Conservation (phyloP, 106 monocot species). For the Narthecium ossifragum region DNA sequence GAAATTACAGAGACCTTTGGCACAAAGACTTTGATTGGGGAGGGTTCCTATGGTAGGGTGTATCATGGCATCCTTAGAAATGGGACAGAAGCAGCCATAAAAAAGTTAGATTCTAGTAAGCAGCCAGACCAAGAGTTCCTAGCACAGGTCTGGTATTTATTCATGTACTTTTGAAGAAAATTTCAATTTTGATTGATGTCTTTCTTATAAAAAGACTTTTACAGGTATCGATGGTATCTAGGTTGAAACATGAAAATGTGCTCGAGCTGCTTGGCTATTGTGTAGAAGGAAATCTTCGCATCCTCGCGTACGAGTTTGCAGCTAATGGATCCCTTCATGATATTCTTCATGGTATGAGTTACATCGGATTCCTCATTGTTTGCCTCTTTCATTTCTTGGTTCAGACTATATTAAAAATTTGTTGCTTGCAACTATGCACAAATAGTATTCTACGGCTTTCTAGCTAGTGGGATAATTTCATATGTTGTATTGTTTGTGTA, state of each 20-base stretch:
- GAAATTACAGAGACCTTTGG: slow-evolving; percentile 57
- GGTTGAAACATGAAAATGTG: slow-evolving; percentile 16
- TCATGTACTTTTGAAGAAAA: background rate
- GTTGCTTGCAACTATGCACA: too few relatives aligned
- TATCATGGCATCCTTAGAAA: slow-evolving; percentile 46
- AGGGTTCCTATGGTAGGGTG: slow-evolving; percentile 64
- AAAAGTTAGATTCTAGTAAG: slow-evolving; percentile 59
- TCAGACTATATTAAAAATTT: too few relatives aligned
- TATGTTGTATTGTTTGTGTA: too few relatives aligned
- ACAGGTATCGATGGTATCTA: slow-evolving; percentile 33
- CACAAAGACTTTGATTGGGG: slow-evolving; percentile 41
- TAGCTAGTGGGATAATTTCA: too few relatives aligned
- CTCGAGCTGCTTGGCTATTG: slow-evolving; percentile 15
- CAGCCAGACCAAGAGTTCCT: slow-evolving; percentile 63
- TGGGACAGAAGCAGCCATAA: slow-evolving; percentile 41
- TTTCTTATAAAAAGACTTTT: background rate
- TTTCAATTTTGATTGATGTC: background rate
- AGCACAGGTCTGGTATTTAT: slow-evolving; percentile 26
- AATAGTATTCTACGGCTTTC: too few relatives aligned
- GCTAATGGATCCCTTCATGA: slow-evolving; percentile 18
- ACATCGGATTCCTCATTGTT: too few relatives aligned
- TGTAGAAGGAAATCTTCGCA: slow-evolving; percentile 11
- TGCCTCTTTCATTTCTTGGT: too few relatives aligned
- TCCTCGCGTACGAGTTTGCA: slow-evolving; percentile 19
- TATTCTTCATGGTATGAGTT: slow-evolving; percentile 8